Evolutionary conservation across 2,329 filamentous ascomycete genomes (phyloP).

Genomic region (Aspergillus fumigatus): DNA sequence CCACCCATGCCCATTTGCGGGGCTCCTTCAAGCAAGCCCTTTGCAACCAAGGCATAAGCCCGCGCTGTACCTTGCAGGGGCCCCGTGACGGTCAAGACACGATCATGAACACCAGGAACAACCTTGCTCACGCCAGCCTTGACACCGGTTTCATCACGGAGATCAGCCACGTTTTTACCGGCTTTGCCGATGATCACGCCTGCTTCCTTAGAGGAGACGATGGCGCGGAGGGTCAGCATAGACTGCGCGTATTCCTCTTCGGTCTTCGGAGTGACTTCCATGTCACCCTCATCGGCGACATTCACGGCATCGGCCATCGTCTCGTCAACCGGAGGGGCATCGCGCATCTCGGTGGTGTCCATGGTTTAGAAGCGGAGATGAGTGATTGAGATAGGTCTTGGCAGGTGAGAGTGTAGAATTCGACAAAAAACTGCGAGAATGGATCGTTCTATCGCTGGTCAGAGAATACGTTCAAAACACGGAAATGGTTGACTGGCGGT

Average conservation of each 20-base stretch:
- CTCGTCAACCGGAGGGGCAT: constrained; percentile 57
- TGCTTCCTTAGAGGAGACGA: constrained; percentile 97
- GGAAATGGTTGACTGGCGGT: neutral
- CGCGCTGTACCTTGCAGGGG: constrained; percentile 82
- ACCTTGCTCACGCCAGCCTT: constrained; percentile 99
- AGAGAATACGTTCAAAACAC: neutral
- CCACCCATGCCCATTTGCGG: constrained; percentile 96
- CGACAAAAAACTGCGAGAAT: neutral
- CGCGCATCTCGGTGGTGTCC: constrained; percentile 55
- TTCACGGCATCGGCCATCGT: constrained; percentile 62
- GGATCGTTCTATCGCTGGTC: neutral
- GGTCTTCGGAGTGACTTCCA: constrained; percentile 78
- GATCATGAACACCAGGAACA: constrained; percentile 93
- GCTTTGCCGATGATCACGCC: constrained; percentile 99
- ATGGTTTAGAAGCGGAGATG: constrained; percentile 39
- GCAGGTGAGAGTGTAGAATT: neutral
- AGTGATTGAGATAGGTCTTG: neutral
- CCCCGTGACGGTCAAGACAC: constrained; percentile 92
- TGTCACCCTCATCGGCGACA: constrained; percentile 62
- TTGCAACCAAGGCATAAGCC: constrained; percentile 90
- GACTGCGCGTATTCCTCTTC: constrained; percentile 95
- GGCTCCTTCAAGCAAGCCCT: constrained; percentile 85
- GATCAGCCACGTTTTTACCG: constrained; percentile 95
- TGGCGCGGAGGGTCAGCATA: constrained; percentile 89
- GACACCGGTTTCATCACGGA: constrained; percentile 95